Evolutionary conservation across 257 asterid species (phyloP).

Genomic region (Nicotiana paniculata): DNA sequence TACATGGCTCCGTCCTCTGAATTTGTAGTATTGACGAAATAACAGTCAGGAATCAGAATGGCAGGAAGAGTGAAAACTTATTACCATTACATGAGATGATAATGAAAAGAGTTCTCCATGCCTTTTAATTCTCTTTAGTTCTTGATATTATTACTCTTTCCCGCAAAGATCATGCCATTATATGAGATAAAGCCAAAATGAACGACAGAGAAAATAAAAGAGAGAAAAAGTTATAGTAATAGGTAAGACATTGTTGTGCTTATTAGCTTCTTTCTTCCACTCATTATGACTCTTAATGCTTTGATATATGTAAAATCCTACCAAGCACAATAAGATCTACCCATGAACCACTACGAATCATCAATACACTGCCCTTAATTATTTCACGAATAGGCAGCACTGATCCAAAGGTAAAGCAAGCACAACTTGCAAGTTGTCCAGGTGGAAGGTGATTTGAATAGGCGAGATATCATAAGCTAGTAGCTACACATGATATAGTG

Average conservation of each 20-base stretch:
- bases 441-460: neutral
- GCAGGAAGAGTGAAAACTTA: neutral
- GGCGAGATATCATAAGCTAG: neutral
- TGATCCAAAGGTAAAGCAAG: neutral
- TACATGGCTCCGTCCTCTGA: neutral
- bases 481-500: neutral
- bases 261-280: neutral
- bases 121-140: neutral
- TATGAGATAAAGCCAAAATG: neutral
- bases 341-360: neutral
- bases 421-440: neutral
- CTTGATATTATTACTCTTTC: neutral
- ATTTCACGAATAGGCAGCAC: neutral
- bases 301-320: neutral
- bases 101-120: neutral
- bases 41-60: neutral
- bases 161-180: neutral
- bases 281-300: neutral
- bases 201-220: neutral
- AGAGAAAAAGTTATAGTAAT: neutral
- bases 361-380: neutral
- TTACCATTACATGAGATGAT: neutral
- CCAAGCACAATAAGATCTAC: neutral
- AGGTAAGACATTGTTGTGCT: neutral
- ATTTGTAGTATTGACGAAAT: neutral